Percentiles rank a stretch among this genome's conserved stretches.
Evolutionary conservation across 225 moss, liverwort and hornwort species (phyloP).

Genomic region (Lunularia cruciata): DNA sequence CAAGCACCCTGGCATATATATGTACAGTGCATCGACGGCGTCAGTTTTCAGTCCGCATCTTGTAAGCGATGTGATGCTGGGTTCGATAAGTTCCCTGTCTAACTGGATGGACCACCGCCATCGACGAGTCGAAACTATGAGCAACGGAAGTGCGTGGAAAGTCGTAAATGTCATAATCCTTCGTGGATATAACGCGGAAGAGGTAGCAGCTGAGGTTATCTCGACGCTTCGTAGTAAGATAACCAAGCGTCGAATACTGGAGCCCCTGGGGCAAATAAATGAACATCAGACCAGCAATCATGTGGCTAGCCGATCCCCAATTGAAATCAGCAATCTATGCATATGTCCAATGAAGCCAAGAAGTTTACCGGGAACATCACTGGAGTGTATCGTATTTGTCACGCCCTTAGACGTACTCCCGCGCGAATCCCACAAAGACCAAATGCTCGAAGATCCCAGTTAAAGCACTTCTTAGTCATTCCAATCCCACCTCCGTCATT

Average conservation of each 20-base stretch:
- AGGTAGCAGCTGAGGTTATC: no score
- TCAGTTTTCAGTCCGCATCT: no score
- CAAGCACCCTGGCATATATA: no score
- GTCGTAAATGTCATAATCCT: no score
- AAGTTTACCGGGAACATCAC: constrained; percentile 13
- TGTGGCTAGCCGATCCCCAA: not conserved
- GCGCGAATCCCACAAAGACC: not conserved
- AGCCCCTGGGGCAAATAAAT: not conserved
- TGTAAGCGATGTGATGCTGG: no score
- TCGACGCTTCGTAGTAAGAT: no score
- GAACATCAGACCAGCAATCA: no score
- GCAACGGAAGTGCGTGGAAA: no score
- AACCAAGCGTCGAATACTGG: no score
- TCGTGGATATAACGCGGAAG: no score
- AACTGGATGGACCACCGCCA: not conserved
- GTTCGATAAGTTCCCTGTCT: not conserved
- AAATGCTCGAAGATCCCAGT: constrained; percentile 14
- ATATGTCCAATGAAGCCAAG: not conserved
- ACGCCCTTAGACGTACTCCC: constrained; percentile 6
- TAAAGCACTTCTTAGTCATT: constrained; percentile 16
- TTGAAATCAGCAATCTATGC: not conserved
- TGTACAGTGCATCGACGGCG: no score
- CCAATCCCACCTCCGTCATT: constrained; percentile 18
- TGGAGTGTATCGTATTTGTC: not conserved
- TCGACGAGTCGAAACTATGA: not conserved